Evolutionary conservation across 345 rosid genomes (phyloP).

Genomic region (Ceriops zippeliana): DNA sequence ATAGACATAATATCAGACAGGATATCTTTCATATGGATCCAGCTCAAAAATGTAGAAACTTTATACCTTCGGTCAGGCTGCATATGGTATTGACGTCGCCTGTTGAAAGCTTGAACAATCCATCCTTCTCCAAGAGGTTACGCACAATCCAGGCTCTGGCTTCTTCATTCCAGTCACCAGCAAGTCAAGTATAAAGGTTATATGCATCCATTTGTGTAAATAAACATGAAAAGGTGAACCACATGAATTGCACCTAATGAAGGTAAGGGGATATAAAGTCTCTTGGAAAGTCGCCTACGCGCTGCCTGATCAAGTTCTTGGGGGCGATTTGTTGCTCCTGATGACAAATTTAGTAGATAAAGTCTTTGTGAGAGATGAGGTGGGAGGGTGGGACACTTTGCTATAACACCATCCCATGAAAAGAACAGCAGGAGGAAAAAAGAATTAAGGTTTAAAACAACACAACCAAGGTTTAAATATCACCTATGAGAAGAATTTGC

Average conservation of each 20-base stretch:
- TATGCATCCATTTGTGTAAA: constrained; percentile 1
- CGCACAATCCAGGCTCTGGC: constrained; percentile 92
- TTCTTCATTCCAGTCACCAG: constrained; percentile 44
- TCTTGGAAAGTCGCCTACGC: constrained; percentile 85
- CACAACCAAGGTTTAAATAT: constrained; percentile 1
- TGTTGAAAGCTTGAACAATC: constrained; percentile 66
- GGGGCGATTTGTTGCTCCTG: constrained; percentile 97
- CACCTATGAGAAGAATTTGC: constrained; percentile 95
- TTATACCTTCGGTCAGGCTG: constrained; percentile 67
- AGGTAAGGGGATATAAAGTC: constrained; percentile 93
- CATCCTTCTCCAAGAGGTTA: constrained; percentile 86
- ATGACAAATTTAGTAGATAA: constrained; percentile 7
- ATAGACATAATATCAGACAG: too few species aligned
- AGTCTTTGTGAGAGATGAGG: too few species aligned
- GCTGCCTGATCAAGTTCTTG: constrained; percentile 99
- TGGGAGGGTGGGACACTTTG: neutral
- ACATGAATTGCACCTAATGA: constrained; percentile 55
- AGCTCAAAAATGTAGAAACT: constrained; percentile 2
- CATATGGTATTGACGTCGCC: constrained; percentile 72
- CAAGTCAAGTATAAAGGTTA: constrained; percentile 16
- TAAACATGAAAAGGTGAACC: constrained; percentile 9
- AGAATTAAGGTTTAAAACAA: neutral
- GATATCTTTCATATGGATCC: neutral
- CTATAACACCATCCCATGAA: neutral
- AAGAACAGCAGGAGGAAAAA: neutral